A percentile compares a stretch with the other conserved stretches of the same genome.
Conservation (phyloP, 805 yeast species). For the Candida wancherniae region DNA sequence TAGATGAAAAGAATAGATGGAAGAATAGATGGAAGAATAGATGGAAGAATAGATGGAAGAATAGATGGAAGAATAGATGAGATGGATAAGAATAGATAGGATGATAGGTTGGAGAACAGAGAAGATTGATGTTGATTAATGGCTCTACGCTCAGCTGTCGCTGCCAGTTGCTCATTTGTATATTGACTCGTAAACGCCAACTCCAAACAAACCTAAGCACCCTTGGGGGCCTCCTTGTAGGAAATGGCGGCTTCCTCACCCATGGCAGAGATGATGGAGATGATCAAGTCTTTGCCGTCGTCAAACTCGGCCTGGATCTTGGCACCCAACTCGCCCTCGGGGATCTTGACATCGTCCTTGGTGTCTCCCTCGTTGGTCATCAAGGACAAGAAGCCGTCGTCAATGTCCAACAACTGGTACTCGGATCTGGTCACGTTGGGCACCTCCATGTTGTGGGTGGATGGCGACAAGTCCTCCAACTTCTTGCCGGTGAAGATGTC, state of each 20-base stretch:
- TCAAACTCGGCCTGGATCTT: constrained; percentile 88
- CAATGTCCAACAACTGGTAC: constrained; percentile 95
- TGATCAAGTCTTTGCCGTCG: constrained; percentile 96
- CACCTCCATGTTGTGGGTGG: constrained; percentile 99
- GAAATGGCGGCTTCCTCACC: constrained; percentile 99
- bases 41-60: no score
- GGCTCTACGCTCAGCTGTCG: no score
- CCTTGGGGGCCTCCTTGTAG: constrained; percentile 96
- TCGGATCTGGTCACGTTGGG: constrained; percentile 96
- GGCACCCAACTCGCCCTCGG: constrained; percentile 98
- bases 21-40: no score
- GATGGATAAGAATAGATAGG: no score
- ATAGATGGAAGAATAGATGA: no score
- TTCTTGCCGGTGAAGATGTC: constrained; percentile 99
- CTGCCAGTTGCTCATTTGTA: no score
- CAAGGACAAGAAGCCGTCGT: constrained; percentile 94
- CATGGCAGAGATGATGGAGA: constrained; percentile 97
- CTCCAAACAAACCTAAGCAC: constrained; percentile 18
- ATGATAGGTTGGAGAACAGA: no score
- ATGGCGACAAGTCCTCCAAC: constrained; percentile 99
- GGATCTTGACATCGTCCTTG: constrained; percentile 98
- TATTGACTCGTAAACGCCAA: constrained; percentile 9
- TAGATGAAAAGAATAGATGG: no score
- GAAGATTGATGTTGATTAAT: no score
- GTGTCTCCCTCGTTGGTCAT: constrained; percentile 97